Base-by-base conservation (phyloP, 1,284 basidiomycete genomes). In the Pseudozyma tsukubaensis region DNA sequence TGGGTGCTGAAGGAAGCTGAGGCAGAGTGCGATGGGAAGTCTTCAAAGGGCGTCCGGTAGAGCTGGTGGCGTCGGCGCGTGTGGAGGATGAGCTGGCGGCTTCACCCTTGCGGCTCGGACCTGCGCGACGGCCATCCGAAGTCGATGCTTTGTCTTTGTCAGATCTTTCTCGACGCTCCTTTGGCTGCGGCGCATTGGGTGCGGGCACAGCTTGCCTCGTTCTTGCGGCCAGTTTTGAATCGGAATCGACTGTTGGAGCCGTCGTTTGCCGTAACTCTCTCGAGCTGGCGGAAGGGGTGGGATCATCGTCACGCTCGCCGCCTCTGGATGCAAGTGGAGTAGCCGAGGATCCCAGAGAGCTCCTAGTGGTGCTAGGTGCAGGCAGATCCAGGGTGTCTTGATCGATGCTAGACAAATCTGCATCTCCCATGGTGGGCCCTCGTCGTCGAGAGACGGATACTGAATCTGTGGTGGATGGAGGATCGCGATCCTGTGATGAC, bases 1-100 rank as follows among this genome's bases (percentile, higher is more conserved):
- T 69, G 32, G 53, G 58, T 13, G 76, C 78, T 16, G 72, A 75
- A 18, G 78, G 79, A 18, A 80, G 69, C 49, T 72, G 76, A 21
- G 77, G 74, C 36, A 70, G 45, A 24, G 55, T 66, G 19, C 69
- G 58, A 35, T 70, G 60, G 3, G 64, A 58, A 0, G 72, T 59
- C 48, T 75, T 71, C 36, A 73, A 48, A 7, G 60, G 39, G 39
- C 60, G 67, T 7, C 43, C 21, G 1, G 59, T 36, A 14, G 54
- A 32, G 36, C 29, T 59, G 39, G 10, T 40, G 32, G 49, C 19
- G 16, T 72, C 69, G 16, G 51, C 32, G 12, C 60, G 63, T 29
- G 44, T 29, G n/a, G 57, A 59, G 21, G 51, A 39, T 21, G 70
- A 56, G 19, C 18, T 21, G 40, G 40, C 40, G 40, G 53, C 14